phyloP scores from a whole-genome alignment of 768 basidiomycete genomes.

The Kwoniella heveanensis region DNA sequence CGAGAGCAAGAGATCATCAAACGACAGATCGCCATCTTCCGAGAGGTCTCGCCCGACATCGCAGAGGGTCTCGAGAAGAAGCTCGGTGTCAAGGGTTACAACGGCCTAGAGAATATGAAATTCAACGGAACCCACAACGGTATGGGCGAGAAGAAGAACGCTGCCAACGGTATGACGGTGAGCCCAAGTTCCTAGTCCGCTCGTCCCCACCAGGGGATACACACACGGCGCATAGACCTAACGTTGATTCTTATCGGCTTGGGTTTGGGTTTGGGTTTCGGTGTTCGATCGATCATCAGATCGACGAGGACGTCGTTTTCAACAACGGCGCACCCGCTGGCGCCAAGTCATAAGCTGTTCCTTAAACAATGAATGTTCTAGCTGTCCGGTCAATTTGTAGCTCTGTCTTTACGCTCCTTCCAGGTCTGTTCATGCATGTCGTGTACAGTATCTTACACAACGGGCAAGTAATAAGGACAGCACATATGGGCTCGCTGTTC shows the following conservation, averaged over 20 bases:
- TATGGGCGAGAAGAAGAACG: constrained; percentile 37
- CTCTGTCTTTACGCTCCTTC: background rate
- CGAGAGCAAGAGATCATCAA: constrained; percentile 50
- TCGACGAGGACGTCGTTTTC: constrained; percentile 22
- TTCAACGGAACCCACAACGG: constrained; percentile 52
- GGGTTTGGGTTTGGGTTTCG: too few relatives aligned
- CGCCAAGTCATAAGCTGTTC: background rate
- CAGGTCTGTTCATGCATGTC: too few relatives aligned
- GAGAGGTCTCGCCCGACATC: constrained; percentile 72
- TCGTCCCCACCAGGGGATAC: too few relatives aligned
- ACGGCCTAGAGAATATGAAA: constrained; percentile 31
- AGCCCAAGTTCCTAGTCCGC: too few relatives aligned
- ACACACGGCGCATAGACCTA: too few relatives aligned
- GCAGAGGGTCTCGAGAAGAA: constrained; percentile 78
- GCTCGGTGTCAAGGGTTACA: constrained; percentile 60
- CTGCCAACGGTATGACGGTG: constrained; percentile 45
- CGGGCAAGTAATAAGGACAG: too few relatives aligned
- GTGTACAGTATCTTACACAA: too few relatives aligned
- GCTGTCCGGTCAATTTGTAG: background rate
- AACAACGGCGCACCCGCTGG: constrained; percentile 25
- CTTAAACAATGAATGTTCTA: background rate
- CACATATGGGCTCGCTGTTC: too few relatives aligned
- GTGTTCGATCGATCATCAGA: too few relatives aligned
- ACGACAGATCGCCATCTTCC: constrained; percentile 63
- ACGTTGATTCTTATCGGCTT: too few relatives aligned